Conservation (phyloP, 2,329 filamentous ascomycete genomes). For the Fusarium sp. region DNA sequence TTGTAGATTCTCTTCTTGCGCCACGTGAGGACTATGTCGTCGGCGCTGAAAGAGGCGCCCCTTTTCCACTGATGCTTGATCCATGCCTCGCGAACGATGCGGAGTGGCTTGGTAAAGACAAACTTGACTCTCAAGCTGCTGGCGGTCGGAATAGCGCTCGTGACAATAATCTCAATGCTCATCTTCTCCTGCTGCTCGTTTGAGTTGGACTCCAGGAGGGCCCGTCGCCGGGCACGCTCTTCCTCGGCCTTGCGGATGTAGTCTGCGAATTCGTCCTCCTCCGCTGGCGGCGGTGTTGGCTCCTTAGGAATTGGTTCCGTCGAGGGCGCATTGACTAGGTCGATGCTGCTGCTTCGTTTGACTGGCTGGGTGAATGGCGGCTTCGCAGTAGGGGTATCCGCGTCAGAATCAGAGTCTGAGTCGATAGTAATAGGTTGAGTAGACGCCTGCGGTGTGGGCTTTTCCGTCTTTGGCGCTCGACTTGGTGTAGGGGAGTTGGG, state of each 20-base stretch:
- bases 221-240: constrained; percentile 46
- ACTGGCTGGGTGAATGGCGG: neutral
- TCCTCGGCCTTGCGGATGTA: constrained; percentile 58
- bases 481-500: constrained; percentile 13
- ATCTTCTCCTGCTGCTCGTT: constrained; percentile 38
- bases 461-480: constrained; percentile 14
- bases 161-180: constrained; percentile 58
- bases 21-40: constrained; percentile 81
- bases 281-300: constrained; percentile 22
- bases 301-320: constrained; percentile 6
- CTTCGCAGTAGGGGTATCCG: constrained; percentile 23
- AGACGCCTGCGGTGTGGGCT: constrained; percentile 2
- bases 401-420: constrained; percentile 50
- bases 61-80: constrained; percentile 67
- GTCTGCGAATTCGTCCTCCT: constrained; percentile 57
- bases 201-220: constrained; percentile 30
- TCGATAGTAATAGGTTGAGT: constrained; percentile 42
- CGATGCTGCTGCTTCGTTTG: constrained; percentile 27
- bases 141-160: constrained; percentile 71
- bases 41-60: constrained; percentile 49
- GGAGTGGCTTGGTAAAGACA: constrained; percentile 73
- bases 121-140: constrained; percentile 65
- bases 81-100: constrained; percentile 76
- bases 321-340: constrained; percentile 14
- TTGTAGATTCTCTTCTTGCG: constrained; percentile 77